These are phyloP conservation scores for Cladobotryum mycophilum DNA, from an alignment of 2,329 filamentous ascomycete genomes.

Conservation along the genomic window DNA sequence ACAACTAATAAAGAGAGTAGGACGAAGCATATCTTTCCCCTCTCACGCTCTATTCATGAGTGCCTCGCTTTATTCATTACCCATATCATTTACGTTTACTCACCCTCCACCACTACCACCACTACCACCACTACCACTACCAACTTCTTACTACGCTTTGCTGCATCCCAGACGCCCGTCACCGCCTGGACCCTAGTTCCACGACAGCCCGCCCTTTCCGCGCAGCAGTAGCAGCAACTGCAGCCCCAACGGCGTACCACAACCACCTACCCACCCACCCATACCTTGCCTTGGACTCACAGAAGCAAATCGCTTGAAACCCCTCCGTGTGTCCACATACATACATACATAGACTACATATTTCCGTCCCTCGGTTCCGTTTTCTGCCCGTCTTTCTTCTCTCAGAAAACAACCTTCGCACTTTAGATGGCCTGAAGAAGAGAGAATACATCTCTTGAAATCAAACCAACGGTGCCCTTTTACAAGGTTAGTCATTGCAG, in stretches of 20 bases:
- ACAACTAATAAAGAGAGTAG: constrained; percentile 1
- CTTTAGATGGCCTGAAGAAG: neutral
- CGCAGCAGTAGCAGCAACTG: neutral
- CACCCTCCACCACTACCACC: too few relatives aligned
- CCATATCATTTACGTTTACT: too few relatives aligned
- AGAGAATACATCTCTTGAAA: neutral
- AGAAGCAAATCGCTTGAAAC: constrained; percentile 10
- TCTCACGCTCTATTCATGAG: neutral
- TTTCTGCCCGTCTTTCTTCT: neutral
- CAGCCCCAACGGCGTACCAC: neutral
- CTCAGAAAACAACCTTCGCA: neutral
- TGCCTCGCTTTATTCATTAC: too few relatives aligned
- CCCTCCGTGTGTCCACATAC: constrained; percentile 6
- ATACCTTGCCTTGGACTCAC: constrained; percentile 6
- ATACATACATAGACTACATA: neutral
- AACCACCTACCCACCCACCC: constrained; percentile 5
- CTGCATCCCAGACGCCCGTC: constrained; percentile 13
- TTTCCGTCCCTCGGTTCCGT: neutral
- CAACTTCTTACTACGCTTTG: constrained; percentile 7
- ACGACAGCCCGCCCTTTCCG: constrained; percentile 12
- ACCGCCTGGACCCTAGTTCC: constrained; percentile 18
- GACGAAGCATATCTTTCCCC: neutral
- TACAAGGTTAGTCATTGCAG: constrained; percentile 9
- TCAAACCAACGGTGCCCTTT: constrained; percentile 3
- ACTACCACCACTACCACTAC: too few relatives aligned